These are phyloP conservation scores for Coniochaeta hoffmannii DNA, from an alignment of 2,329 filamentous ascomycete genomes.

Conservation along the genomic window DNA sequence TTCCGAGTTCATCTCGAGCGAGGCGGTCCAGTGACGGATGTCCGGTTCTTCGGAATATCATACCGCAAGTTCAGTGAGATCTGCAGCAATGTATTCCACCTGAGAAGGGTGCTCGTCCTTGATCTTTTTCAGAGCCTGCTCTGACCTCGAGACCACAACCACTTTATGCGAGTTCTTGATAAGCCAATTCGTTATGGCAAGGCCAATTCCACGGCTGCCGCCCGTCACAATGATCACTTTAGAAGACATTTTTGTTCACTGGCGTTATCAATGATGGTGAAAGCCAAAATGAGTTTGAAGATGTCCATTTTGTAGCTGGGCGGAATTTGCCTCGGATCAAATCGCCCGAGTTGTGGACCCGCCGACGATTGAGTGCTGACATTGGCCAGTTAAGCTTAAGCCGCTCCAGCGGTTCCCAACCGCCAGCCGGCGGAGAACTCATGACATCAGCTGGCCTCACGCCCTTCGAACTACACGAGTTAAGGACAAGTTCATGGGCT, in stretches of 20 bases:
- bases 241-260: constrained; percentile 24
- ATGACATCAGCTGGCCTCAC: neutral
- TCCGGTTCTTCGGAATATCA: neutral
- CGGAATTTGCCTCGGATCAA: neutral
- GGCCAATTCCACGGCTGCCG: constrained; percentile 55
- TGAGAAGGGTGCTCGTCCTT: constrained; percentile 43
- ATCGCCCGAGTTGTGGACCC: neutral
- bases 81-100: constrained; percentile 48
- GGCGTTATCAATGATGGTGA: neutral
- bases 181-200: constrained; percentile 45
- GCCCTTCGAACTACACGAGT: too few species aligned
- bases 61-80: constrained; percentile 47
- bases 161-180: constrained; percentile 48
- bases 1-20: too few species aligned
- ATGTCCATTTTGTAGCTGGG: neutral
- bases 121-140: constrained; percentile 39
- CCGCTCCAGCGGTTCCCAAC: neutral
- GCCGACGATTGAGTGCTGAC: neutral
- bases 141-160: constrained; percentile 49
- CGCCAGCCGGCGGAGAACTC: neutral
- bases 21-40: neutral
- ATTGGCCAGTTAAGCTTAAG: neutral
- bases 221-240: constrained; percentile 66
- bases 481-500: too few species aligned
- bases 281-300: neutral